Evolutionary conservation across 805 yeast genomes (phyloP).

Genomic region (Blastobotrys mokoenaii): DNA sequence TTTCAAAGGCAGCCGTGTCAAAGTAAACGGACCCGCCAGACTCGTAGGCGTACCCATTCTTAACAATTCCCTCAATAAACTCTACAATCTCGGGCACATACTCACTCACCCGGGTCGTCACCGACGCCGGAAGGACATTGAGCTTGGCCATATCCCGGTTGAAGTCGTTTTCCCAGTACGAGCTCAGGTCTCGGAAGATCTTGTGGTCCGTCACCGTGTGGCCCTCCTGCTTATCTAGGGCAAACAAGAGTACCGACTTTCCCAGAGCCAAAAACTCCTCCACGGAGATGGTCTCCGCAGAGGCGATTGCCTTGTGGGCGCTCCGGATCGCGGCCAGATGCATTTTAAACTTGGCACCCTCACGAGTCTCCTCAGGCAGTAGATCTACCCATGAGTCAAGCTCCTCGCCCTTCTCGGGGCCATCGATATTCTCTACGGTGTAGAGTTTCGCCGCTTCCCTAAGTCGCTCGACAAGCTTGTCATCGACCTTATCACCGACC

Average conservation of each 20-base stretch:
- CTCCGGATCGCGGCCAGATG: conserved; percentile 51
- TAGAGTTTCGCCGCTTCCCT: conserved; percentile 28
- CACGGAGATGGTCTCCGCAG: conserved; percentile 15
- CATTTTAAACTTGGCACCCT: conserved; percentile 84
- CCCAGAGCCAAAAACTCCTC: conserved; percentile 38
- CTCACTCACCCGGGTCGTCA: conserved; percentile 92
- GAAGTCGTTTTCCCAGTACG: conserved; percentile 81
- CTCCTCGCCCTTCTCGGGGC: conserved; percentile 2
- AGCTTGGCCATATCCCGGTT: conserved; percentile 78
- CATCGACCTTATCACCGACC: conserved; percentile 27
- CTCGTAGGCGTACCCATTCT: conserved; percentile 75
- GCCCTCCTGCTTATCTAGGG: conserved; percentile 66
- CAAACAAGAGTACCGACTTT: conserved; percentile 71
- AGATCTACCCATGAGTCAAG: not conserved
- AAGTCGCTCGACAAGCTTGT: conserved; percentile 43
- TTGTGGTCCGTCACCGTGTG: conserved; percentile 74
- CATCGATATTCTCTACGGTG: conserved; percentile 2
- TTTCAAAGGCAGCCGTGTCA: conserved; percentile 78
- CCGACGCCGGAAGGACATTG: conserved; percentile 76
- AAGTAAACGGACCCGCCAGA: conserved; percentile 90
- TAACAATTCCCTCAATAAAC: conserved; percentile 67
- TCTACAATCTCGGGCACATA: conserved; percentile 86
- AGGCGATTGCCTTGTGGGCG: conserved; percentile 39
- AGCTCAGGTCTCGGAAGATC: conserved; percentile 71
- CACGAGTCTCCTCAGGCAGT: conserved; percentile 38